Evolutionary conservation across 2,329 filamentous ascomycete genomes (phyloP).

Genomic region (Zopfia rhizophila): DNA sequence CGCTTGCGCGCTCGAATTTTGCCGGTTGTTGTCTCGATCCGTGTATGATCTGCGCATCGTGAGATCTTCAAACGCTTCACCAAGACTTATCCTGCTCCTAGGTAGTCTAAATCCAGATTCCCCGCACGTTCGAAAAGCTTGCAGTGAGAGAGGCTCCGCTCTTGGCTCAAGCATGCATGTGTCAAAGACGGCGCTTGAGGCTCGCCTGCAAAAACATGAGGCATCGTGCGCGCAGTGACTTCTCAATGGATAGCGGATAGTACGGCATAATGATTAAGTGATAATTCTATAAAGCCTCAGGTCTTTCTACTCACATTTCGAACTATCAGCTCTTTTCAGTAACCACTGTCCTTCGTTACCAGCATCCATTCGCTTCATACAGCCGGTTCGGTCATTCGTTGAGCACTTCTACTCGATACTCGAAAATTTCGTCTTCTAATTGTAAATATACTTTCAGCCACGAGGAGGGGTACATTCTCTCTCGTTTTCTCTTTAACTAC

Average conservation of each 20-base stretch:
- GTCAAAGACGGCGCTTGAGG: conserved; percentile 2
- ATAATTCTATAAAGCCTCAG: background rate
- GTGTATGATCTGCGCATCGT: conserved; percentile 31
- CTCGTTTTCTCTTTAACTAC: conserved; percentile 31
- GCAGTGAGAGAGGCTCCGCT: too few relatives aligned
- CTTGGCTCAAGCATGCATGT: too few relatives aligned
- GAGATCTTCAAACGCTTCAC: conserved; percentile 6
- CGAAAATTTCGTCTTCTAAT: background rate
- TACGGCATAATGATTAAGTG: background rate
- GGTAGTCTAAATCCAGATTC: conserved; percentile 6
- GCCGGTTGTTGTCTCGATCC: too few relatives aligned
- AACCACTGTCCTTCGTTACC: background rate
- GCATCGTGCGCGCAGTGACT: background rate
- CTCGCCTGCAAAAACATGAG: conserved; percentile 1
- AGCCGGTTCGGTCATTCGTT: conserved; percentile 28
- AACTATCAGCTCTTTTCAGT: background rate
- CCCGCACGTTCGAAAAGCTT: background rate
- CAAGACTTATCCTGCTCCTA: conserved; percentile 15
- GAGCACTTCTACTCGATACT: background rate
- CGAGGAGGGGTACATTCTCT: conserved; percentile 33
- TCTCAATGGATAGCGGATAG: background rate
- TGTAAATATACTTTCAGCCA: background rate
- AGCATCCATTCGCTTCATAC: conserved; percentile 11
- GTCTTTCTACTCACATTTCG: background rate
- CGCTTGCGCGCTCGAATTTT: too few relatives aligned